Conservation (phyloP, 768 basidiomycete species). For the Gloeostereum incarnatum region DNA sequence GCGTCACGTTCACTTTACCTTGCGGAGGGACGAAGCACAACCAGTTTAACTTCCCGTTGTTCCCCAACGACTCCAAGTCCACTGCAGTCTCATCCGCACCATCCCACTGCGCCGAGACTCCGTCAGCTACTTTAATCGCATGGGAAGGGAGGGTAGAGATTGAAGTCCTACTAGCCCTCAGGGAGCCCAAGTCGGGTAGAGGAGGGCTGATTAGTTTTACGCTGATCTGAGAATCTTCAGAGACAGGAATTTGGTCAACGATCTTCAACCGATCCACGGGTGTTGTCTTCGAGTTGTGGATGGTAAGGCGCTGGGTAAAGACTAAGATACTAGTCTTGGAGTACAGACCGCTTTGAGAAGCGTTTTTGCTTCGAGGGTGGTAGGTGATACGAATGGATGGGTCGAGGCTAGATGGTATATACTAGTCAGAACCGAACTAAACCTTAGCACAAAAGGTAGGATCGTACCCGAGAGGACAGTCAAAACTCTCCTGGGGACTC, state of each 20-base stretch:
- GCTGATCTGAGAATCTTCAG: slow-evolving; percentile 16
- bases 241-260: slow-evolving; percentile 28
- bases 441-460: background rate
- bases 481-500: slow-evolving; percentile 33
- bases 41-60: slow-evolving; percentile 24
- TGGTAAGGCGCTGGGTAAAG: slow-evolving; percentile 26
- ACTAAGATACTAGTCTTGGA: slow-evolving; percentile 20
- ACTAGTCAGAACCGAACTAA: background rate
- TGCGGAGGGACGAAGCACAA: slow-evolving; percentile 20
- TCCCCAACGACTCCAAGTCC: slow-evolving; percentile 18
- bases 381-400: slow-evolving; percentile 30
- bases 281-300: slow-evolving; percentile 26
- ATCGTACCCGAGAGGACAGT: slow-evolving; percentile 34
- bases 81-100: slow-evolving; percentile 21
- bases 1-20: slow-evolving; percentile 18
- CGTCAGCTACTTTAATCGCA: slow-evolving; percentile 15
- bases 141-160: background rate
- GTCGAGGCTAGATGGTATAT: slow-evolving; percentile 28
- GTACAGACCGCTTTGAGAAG: slow-evolving; percentile 23
- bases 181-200: background rate
- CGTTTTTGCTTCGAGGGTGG: slow-evolving; percentile 24
- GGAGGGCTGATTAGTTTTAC: slow-evolving; percentile 13
- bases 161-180: background rate
- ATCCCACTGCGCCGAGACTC: slow-evolving; percentile 28
- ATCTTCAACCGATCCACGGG: slow-evolving; percentile 21